These are phyloP conservation scores for Termitomyces titanicus DNA, from an alignment of 768 basidiomycete genomes.

Conservation along the genomic window DNA sequence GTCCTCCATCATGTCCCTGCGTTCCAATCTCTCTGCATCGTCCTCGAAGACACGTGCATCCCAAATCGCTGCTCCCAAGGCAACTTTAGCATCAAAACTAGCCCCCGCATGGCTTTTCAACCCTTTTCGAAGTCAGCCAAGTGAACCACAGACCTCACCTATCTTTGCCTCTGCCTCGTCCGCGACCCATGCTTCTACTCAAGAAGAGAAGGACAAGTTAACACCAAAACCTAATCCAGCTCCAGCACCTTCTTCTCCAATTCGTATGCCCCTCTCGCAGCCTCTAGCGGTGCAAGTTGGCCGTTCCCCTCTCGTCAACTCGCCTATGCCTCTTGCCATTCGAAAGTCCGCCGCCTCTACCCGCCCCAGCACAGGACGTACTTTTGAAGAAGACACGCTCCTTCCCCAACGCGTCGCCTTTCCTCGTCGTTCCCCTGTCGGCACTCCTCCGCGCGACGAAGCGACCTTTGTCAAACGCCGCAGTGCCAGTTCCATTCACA, in stretches of 20 bases:
- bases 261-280: slow-evolving; percentile 31
- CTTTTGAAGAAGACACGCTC: slow-evolving; percentile 55
- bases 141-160: slow-evolving; percentile 60
- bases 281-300: slow-evolving; percentile 30
- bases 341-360: slow-evolving; percentile 27
- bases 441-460: slow-evolving; percentile 72
- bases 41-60: slow-evolving; percentile 32
- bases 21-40: slow-evolving; percentile 45
- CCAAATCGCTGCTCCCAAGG: slow-evolving; percentile 29
- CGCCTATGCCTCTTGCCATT: slow-evolving; percentile 42
- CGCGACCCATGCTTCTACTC: slow-evolving; percentile 16
- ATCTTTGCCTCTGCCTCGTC: slow-evolving; percentile 49
- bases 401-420: slow-evolving; percentile 43
- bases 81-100: slow-evolving; percentile 53
- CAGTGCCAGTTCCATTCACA: slow-evolving; percentile 35
- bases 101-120: slow-evolving; percentile 79
- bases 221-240: not conserved
- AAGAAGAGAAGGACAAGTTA: slow-evolving; percentile 8
- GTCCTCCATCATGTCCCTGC: slow-evolving; percentile 56
- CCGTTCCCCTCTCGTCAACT: slow-evolving; percentile 30
- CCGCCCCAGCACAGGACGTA: slow-evolving; percentile 47
- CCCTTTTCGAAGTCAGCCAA: slow-evolving; percentile 61
- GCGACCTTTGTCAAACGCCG: slow-evolving; percentile 53
- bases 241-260: slow-evolving; percentile 25
- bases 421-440: slow-evolving; percentile 58